phyloP scores from a whole-genome alignment of 345 rosid species.

The Syzygium jambos region DNA sequence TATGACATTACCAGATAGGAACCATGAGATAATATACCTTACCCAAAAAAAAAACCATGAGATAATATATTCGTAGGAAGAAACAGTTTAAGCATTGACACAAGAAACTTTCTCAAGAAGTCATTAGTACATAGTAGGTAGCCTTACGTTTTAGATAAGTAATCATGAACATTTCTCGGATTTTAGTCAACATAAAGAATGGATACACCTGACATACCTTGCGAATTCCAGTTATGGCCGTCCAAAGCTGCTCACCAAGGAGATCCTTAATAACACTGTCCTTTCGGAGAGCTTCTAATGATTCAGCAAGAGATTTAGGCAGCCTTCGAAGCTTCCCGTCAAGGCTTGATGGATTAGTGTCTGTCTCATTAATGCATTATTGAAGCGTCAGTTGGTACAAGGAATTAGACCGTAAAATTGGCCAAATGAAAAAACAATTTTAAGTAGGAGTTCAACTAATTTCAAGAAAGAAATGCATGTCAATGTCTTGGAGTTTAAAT shows the following conservation, averaged over 20 bases:
- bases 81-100: background rate
- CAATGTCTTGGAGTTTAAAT: background rate
- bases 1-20: background rate
- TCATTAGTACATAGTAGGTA: background rate
- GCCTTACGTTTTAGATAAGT: background rate
- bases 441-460: background rate
- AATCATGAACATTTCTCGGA: background rate
- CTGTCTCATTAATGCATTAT: conserved; percentile 23
- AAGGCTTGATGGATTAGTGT: conserved; percentile 49
- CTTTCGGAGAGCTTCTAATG: conserved; percentile 58
- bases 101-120: background rate
- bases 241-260: conserved; percentile 66
- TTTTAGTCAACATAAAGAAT: background rate
- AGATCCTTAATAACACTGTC: conserved; percentile 45
- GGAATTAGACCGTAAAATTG: background rate
- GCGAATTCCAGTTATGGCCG: conserved; percentile 69
- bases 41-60: no score
- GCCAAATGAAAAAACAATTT: background rate
- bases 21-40: background rate
- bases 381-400: background rate
- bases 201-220: conserved; percentile 36
- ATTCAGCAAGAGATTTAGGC: conserved; percentile 63
- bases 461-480: background rate
- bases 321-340: conserved; percentile 48
- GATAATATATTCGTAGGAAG: background rate